Conservation (phyloP, 306 rosid species). For the Prunus davidiana region DNA sequence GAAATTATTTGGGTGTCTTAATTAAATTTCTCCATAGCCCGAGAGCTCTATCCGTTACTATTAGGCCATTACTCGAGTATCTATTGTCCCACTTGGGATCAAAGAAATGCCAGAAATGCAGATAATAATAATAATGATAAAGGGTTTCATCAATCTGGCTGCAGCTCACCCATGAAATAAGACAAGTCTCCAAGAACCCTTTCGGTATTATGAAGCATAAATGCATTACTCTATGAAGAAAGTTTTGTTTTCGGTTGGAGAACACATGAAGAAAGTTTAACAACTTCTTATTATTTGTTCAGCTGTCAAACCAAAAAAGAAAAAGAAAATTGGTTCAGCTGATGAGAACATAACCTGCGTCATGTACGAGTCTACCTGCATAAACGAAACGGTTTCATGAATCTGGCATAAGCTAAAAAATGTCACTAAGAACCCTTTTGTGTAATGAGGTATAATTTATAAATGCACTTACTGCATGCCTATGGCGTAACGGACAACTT, state of each 20-base stretch:
- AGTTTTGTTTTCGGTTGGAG: too few species aligned
- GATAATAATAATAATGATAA: too few species aligned
- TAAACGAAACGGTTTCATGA: neutral
- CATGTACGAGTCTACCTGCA: neutral
- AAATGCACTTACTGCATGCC: neutral
- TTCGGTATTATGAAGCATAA: neutral
- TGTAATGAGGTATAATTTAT: neutral
- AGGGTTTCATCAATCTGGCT: too few species aligned
- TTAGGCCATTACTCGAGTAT: too few species aligned
- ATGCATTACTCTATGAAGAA: neutral
- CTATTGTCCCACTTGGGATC: too few species aligned
- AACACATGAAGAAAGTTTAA: too few species aligned
- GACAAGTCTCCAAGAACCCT: neutral
- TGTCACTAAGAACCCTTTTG: neutral
- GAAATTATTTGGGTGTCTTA: too few species aligned
- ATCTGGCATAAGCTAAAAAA: neutral
- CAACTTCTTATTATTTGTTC: neutral
- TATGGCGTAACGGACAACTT: neutral
- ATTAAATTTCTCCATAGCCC: too few species aligned
- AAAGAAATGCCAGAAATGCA: too few species aligned
- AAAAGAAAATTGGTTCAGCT: neutral
- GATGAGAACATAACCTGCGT: neutral
- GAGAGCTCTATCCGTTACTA: too few species aligned
- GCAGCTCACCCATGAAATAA: too few species aligned
- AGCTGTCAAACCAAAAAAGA: neutral